Conservation (phyloP, 2,329 filamentous ascomycete species). For the Clonostachys rhizophaga region DNA sequence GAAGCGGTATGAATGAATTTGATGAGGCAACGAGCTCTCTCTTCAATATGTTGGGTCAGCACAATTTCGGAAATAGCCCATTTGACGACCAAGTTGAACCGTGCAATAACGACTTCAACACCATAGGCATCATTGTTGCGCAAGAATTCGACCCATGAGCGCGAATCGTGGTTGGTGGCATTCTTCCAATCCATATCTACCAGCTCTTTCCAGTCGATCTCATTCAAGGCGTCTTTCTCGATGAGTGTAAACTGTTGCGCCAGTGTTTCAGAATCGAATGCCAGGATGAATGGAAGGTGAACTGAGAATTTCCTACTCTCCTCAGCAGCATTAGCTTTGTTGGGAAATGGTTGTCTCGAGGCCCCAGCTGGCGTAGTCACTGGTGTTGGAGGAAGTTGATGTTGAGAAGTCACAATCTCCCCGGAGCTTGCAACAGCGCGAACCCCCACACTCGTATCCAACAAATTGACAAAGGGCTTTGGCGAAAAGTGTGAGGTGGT, state of each 20-base stretch:
- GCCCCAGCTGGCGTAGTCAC: constrained; percentile 34
- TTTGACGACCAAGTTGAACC: constrained; percentile 86
- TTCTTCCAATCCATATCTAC: constrained; percentile 83
- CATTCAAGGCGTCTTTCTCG: constrained; percentile 79
- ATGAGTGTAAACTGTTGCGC: constrained; percentile 83
- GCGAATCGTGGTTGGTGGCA: constrained; percentile 54
- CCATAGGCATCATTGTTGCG: constrained; percentile 67
- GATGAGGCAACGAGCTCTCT: constrained; percentile 71
- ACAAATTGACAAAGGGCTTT: too few species aligned
- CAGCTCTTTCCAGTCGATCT: constrained; percentile 84
- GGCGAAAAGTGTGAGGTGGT: background rate
- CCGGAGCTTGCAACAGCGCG: too few species aligned
- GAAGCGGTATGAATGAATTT: constrained; percentile 79
- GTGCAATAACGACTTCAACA: constrained; percentile 78
- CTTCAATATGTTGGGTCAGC: constrained; percentile 65
- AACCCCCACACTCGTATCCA: too few species aligned
- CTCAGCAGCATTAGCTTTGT: constrained; percentile 3
- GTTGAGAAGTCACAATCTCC: too few species aligned
- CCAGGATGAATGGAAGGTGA: constrained; percentile 76
- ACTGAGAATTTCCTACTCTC: constrained; percentile 35
- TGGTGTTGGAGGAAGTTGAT: constrained; percentile 38
- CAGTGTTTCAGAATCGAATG: constrained; percentile 73
- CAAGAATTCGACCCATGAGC: constrained; percentile 80
- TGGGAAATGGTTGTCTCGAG: background rate
- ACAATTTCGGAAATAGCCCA: constrained; percentile 80